Percentiles rank a stretch among this genome's conserved stretches.
Conservation (phyloP, 1,284 basidiomycete species). For the Sphaerobolus stellatus region DNA sequence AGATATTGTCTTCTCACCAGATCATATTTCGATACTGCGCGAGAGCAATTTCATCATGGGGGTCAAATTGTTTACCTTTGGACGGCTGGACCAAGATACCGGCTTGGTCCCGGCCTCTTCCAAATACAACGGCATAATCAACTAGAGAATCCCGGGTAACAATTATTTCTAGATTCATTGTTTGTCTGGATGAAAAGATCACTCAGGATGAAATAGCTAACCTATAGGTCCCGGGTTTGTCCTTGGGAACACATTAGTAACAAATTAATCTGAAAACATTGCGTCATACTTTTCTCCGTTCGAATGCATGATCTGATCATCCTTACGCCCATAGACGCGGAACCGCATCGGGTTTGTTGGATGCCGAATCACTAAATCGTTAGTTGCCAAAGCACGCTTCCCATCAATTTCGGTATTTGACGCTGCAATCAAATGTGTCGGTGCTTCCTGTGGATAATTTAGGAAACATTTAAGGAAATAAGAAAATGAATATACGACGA, state of each 20-base stretch:
- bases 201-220: too few species aligned
- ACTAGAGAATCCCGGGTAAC: slow-evolving; percentile 26
- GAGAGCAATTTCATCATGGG: not conserved
- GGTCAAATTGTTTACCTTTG: not conserved
- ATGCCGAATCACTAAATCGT: slow-evolving; percentile 1
- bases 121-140: slow-evolving; percentile 39
- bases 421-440: not conserved
- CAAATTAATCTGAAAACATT: not conserved
- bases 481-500: not conserved
- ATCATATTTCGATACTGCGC: not conserved
- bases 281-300: not conserved
- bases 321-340: not conserved
- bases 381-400: not conserved
- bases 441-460: not conserved
- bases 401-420: not conserved
- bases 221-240: too few species aligned
- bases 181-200: too few species aligned
- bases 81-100: slow-evolving; percentile 42
- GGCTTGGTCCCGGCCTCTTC: slow-evolving; percentile 36
- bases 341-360: slow-evolving; percentile 1
- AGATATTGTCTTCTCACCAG: slow-evolving; percentile 21
- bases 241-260: slow-evolving; percentile 15
- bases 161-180: slow-evolving; percentile 42
- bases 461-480: not conserved
- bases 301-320: slow-evolving; percentile 2